These are phyloP conservation scores for Oxalis stricta DNA, from an alignment of 441 rosid species.

Conservation along the genomic window DNA sequence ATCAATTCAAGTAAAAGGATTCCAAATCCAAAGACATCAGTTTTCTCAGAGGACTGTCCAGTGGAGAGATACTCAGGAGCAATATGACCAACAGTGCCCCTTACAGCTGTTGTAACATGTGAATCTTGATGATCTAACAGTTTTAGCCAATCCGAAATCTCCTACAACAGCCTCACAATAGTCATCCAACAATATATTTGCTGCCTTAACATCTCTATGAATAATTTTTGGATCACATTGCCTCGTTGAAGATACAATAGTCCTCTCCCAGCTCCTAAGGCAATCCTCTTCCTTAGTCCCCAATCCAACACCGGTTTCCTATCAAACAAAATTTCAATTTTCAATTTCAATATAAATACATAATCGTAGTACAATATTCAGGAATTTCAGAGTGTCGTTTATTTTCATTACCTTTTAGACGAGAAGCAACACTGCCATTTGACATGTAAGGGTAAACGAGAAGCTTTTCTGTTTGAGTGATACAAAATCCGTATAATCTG, in stretches of 20 bases:
- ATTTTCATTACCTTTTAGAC: conserved; percentile 71
- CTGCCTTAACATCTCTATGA: conserved; percentile 94
- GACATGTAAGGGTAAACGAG: conserved; percentile 93
- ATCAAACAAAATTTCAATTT: conserved; percentile 3
- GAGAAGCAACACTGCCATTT: conserved; percentile 87
- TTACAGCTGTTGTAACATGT: conserved; percentile 61
- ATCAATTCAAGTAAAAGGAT: conserved; percentile 54
- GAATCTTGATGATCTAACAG: conserved; percentile 62
- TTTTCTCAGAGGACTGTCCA: conserved; percentile 93
- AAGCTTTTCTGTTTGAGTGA: conserved; percentile 70
- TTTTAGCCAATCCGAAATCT: conserved; percentile 88
- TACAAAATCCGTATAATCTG: conserved; percentile 68
- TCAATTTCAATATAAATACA: background rate
- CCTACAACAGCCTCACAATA: conserved; percentile 91
- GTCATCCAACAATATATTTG: conserved; percentile 83
- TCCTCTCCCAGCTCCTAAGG: conserved; percentile 75
- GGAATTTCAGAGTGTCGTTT: background rate
- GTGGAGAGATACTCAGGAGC: conserved; percentile 71
- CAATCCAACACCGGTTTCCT: conserved; percentile 57
- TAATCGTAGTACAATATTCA: background rate
- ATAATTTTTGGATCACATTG: conserved; percentile 96
- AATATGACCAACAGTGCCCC: conserved; percentile 71
- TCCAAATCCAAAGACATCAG: conserved; percentile 84
- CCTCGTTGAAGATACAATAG: conserved; percentile 79
- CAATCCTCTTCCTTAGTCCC: conserved; percentile 55